A percentile compares a stretch with the other conserved stretches of the same genome.
phyloP scores from a whole-genome alignment of 495 filamentous ascomycete genomes.

The Clohesyomyces aquaticus region DNA sequence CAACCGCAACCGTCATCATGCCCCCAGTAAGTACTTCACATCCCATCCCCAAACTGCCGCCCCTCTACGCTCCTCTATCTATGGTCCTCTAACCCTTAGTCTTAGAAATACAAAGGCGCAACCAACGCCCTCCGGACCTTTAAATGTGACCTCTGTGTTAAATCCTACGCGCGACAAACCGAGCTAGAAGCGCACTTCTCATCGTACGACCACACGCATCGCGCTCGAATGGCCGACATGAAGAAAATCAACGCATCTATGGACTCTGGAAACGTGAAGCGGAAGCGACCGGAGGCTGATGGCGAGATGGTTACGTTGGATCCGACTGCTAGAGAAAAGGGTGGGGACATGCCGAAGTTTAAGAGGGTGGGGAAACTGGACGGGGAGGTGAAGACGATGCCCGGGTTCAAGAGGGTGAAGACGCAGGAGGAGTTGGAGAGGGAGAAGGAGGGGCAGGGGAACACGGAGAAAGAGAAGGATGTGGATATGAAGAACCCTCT shows the following conservation, averaged over 20 bases:
- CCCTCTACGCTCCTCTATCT: conserved; percentile 16
- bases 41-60: not conserved
- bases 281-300: not conserved
- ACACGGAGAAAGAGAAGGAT: not conserved
- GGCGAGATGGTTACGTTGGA: not conserved
- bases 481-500: not conserved
- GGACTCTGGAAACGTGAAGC: not conserved
- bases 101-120: conserved; percentile 70
- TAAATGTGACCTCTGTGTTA: conserved; percentile 75
- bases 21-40: conserved; percentile 39
- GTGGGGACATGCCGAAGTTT: not conserved
- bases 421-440: not conserved
- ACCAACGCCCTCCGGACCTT: conserved; percentile 89
- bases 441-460: not conserved
- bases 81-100: conserved; percentile 39
- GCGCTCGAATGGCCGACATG: conserved; percentile 69
- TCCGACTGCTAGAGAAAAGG: not conserved
- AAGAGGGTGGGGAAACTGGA: not conserved
- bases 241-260: conserved; percentile 60
- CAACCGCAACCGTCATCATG: conserved; percentile 35
- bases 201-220: conserved; percentile 73
- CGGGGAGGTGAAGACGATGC: too few relatives aligned
- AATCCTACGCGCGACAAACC: conserved; percentile 71
- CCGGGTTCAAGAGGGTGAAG: not conserved
- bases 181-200: conserved; percentile 71